Evolutionary conservation across 2,329 filamentous ascomycete species (phyloP), one percentile per base, ranked within the genome.

Genomic region (Xylaria sp.): DNA sequence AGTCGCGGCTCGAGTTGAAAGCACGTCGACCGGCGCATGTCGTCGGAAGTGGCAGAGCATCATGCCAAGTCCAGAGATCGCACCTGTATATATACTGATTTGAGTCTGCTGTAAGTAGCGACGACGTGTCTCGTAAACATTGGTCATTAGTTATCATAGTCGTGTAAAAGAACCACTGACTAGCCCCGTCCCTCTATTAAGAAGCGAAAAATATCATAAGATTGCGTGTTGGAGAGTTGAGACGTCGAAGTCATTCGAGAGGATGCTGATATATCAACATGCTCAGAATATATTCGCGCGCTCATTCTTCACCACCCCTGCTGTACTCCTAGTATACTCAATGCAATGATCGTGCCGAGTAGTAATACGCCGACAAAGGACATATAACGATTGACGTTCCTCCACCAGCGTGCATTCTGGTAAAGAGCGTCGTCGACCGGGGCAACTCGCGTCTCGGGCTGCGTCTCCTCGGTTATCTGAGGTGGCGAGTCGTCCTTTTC

Each of bases 341-440:
- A 76, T 9, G 80, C 78, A 37, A 79, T 70, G 34, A 83, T 72
- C 34, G 81, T 78, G 39, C 78, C 81, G 18, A 85, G 72, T 37
- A 85, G 76, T 52, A 85, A 70, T 3, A 84, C 69, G 2, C 83
- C 83, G 23, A 84, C 70, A 51, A 84, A 66, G 30, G 82, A 79
- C 83, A 86, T 85, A 64, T 76, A 76, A 57, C 83, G 78, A 67
- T 86, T 86, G 50, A 85, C 74, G 53, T 77, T 80, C 58, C 83
- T 77, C 83, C 83, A 86, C 83, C 83, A 85, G 52, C 77, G 75
- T 10, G 81, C 81, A 57, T 79, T 83, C 65, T 78, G 76, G 64
- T 78, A 81, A 47, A 76, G 75, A 10, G 74, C 70, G 64, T 82
- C 79, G 59, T 80, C 75, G 37, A 75, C 63, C 10, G 72, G 67